Conservation (phyloP, 495 filamentous ascomycete species). For the Daldinia grandis region DNA sequence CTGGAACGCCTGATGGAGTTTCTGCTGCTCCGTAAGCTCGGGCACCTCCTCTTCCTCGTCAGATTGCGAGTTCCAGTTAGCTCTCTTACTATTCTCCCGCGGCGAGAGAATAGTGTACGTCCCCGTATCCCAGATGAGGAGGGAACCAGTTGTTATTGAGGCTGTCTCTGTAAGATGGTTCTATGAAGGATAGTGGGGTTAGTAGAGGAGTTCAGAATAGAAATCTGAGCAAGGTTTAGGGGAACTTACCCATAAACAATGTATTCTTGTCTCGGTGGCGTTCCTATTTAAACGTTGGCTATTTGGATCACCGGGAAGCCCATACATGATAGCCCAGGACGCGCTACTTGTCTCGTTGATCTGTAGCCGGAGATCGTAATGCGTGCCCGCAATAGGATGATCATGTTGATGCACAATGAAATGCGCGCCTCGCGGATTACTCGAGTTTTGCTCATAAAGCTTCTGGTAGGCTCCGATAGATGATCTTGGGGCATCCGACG, state of each 20-base stretch:
- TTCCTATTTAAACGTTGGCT: constrained; percentile 64
- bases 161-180: constrained; percentile 75
- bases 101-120: constrained; percentile 67
- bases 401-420: constrained; percentile 77
- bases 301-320: constrained; percentile 70
- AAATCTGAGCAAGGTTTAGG: neutral
- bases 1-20: constrained; percentile 63
- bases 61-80: constrained; percentile 40
- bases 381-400: constrained; percentile 69
- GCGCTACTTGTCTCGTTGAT: constrained; percentile 70
- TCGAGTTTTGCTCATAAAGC: constrained; percentile 62
- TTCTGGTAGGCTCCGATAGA: constrained; percentile 55
- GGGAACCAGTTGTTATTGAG: constrained; percentile 64
- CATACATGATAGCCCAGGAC: constrained; percentile 73
- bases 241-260: constrained; percentile 69
- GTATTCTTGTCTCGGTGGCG: constrained; percentile 72
- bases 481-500: constrained; percentile 47
- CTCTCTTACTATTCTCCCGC: constrained; percentile 37
- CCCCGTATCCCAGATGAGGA: constrained; percentile 77
- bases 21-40: constrained; percentile 58
- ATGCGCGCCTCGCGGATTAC: constrained; percentile 59
- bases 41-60: constrained; percentile 55
- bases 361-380: constrained; percentile 73
- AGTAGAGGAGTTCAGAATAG: neutral
- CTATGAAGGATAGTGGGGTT: constrained; percentile 42